A percentile compares a stretch with the other conserved stretches of the same genome.
These are phyloP conservation scores for Astrocystis sublimbata DNA, from an alignment of 495 filamentous ascomycete species.

Conservation along the genomic window DNA sequence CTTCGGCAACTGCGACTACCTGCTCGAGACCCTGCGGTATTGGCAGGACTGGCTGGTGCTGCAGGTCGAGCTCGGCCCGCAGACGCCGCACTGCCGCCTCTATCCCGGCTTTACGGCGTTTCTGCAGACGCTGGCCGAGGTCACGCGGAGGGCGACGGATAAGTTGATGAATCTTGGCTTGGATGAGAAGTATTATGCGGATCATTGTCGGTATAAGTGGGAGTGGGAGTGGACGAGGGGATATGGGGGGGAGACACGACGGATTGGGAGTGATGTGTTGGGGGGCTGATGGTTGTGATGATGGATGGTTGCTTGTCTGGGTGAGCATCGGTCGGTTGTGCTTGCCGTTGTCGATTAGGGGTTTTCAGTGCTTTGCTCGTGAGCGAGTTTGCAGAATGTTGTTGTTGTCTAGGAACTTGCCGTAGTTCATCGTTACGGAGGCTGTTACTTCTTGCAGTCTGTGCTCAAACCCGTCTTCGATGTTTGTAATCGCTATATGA, in stretches of 20 bases:
- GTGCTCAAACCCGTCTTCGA: no score
- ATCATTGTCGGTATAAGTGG: not conserved
- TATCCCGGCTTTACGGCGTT: constrained; percentile 11
- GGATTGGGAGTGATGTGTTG: not conserved
- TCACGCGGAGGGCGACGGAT: not conserved
- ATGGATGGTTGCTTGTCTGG: not conserved
- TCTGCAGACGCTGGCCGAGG: constrained; percentile 5
- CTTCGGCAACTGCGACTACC: not conserved
- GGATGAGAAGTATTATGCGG: not conserved
- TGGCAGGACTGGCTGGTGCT: not conserved
- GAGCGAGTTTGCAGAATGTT: no score
- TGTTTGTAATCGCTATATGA: no score
- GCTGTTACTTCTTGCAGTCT: no score
- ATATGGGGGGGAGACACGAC: not conserved
- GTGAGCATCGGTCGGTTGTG: no score
- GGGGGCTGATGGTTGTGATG: not conserved
- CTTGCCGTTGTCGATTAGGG: no score
- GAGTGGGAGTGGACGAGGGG: not conserved
- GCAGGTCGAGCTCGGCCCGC: not conserved
- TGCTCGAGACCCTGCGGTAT: not conserved
- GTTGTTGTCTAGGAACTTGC: no score
- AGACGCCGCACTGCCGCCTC: not conserved
- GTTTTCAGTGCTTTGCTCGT: no score
- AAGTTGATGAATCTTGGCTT: not conserved
- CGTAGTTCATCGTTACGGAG: no score